Base-by-base conservation (phyloP, 1,284 basidiomycete genomes). In the Phellopilus nigrolimitatus region DNA sequence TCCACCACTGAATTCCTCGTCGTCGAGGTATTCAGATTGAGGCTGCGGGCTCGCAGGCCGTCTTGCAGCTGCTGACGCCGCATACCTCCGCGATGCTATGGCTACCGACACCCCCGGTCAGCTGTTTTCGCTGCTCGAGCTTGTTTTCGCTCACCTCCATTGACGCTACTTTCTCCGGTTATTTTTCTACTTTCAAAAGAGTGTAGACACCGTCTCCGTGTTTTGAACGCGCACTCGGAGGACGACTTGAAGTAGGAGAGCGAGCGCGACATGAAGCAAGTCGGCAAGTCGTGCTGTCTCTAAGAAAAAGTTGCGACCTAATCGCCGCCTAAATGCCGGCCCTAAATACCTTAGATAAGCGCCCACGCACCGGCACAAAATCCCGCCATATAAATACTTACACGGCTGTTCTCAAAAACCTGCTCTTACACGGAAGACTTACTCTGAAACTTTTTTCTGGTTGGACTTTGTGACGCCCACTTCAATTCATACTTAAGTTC, bases 191-290 rank as follows among this genome's bases (percentile, higher is more conserved):
- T 3, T 4, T 47, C 44, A 8, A 33, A 28, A 24, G 19, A 37
- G 8, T 47, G 25, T 1, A 34, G 4, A 27, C 36, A 45, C 22
- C 44, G n/a, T 41, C 31, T 9, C 22, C 13, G 37, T 2, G 48
- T 33, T 37, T 38, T 50, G 25, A 55, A n/a, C n/a, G 28, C 34
- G 27, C 30, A 42, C 15, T 55, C 49, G 4, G 53, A 44, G 5
- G 47, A 47, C 21, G 49, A 34, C 27, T 28, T 51, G 3, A 55
- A 25, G 15, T 19, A 40, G 6, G 39, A 30, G 28, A 55, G 22
- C 12, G 53, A 21, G 36, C 49, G 44, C 42, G 53, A 51, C 53
- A 55, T 55, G 21, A 28, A 45, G 47, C 28, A 15, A 39, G 47
- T 22, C 22, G 25, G 36, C 19, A 47, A 25, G 24, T 27, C 19